phyloP scores from a whole-genome alignment of 441 rosid genomes.

The Populus hybrid region DNA sequence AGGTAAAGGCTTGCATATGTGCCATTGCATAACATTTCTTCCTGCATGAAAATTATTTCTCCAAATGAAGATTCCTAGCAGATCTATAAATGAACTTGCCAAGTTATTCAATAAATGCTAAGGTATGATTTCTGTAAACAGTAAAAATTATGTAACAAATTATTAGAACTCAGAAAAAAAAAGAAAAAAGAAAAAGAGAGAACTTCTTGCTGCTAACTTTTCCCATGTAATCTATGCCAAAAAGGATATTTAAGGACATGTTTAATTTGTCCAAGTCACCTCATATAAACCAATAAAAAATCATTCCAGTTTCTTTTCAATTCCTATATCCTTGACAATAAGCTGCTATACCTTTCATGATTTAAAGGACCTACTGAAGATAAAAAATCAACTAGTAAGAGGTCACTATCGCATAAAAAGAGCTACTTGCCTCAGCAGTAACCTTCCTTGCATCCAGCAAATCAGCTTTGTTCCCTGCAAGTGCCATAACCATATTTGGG shows the following conservation, averaged over 20 bases:
- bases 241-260: neutral
- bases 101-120: no score
- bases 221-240: neutral
- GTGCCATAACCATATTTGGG: constrained; percentile 91
- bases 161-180: neutral
- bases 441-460: constrained; percentile 78
- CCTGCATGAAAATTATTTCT: neutral
- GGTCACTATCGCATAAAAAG: constrained; percentile 1
- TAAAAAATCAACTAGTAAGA: neutral
- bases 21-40: neutral
- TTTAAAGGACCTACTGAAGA: neutral
- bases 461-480: constrained; percentile 96
- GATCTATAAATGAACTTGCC: neutral
- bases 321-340: neutral
- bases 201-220: neutral
- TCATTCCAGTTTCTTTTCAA: neutral
- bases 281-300: neutral
- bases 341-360: neutral
- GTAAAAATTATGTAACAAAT: neutral
- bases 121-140: neutral
- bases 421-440: constrained; percentile 60
- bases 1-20: neutral
- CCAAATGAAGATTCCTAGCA: neutral
- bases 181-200: neutral
- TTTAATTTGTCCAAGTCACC: neutral